Conservation (phyloP, 116 monocot species). For the Zostera marina region DNA sequence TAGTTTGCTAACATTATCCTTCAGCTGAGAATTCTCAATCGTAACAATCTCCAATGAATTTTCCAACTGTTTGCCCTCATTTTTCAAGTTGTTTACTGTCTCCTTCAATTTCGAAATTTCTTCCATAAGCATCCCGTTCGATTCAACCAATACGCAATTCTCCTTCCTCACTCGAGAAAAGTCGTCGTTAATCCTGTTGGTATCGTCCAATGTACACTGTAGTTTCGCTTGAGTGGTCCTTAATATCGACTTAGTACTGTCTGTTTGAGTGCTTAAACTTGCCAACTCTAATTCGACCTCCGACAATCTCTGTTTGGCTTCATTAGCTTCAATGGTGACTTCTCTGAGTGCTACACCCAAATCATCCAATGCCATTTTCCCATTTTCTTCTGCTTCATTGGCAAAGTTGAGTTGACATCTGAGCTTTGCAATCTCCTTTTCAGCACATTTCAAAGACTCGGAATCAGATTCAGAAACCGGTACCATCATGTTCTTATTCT, state of each 20-base stretch:
- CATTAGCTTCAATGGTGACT: conserved; percentile 25
- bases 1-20: not conserved
- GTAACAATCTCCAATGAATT: conserved; percentile 47
- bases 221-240: conserved; percentile 20
- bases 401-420: conserved; percentile 42
- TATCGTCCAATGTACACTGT: conserved; percentile 14
- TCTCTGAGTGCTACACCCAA: conserved; percentile 55
- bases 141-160: conserved; percentile 27
- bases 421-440: conserved; percentile 26
- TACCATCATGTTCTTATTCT: not conserved
- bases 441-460: not conserved
- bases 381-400: conserved; percentile 55
- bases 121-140: conserved; percentile 23
- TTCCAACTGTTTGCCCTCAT: conserved; percentile 37
- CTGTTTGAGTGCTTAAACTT: conserved; percentile 14
- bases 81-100: conserved; percentile 44
- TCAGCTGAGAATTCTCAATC: conserved; percentile 38
- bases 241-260: conserved; percentile 9
- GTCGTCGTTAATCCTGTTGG: conserved; percentile 24
- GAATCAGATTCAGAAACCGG: too few relatives aligned
- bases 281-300: conserved; percentile 18
- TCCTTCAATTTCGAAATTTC: conserved; percentile 53
- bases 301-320: conserved; percentile 27
- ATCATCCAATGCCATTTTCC: conserved; percentile 68
- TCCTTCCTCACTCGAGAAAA: conserved; percentile 22